Evolutionary conservation across 2,329 filamentous ascomycete species (phyloP), one percentile per base, ranked within the genome.

Genomic region (Diaporthe humulicola): DNA sequence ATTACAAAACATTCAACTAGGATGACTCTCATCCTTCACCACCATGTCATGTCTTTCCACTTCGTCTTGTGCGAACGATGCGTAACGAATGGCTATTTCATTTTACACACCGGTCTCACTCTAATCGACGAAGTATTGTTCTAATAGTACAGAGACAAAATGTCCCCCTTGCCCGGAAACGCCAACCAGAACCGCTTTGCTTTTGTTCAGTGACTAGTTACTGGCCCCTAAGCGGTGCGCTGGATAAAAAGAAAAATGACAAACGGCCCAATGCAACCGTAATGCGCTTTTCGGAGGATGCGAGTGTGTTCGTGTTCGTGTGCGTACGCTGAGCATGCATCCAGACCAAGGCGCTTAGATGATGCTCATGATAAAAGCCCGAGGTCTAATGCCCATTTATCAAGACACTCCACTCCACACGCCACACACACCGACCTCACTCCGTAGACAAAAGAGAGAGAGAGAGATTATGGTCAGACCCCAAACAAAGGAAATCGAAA

Each of bases 401-500:
- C 33, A 28, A 54, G n/a, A 28, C 48, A 52, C n/a, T 28, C 48
- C 61, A 66, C 25, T 30, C 7, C 30, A 58, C 56, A 15, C n/a
- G 28, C n/a, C 25, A 33, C 28, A 45, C 28, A 48, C 40, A 36
- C 30, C 15, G 15, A 10, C 33, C 10, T 5, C 33, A 17, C 30
- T 54, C 64, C 33, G 10, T 38, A 14, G 36, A 52, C 30, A 40
- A 38, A 57, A 60, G 15, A 45, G 22, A 67, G 40, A 60, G 15
- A 45, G 22, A 67, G 40, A 54, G n/a, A n/a, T 25, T 15, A 28
- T 12, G 38, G 14, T 74, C 56, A 74, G 28, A 52, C 50, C 12
- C 57, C 54, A 42, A 76, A 71, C n/a, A 72, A 67, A 61, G 72
- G 52, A 64, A 74, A 74, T 22, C 72, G 72, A 38, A 75, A 75